Percentiles rank a stretch among this genome's conserved stretches.
Conservation (phyloP, 371 early-diverging fungal genomes). For the Apophysomyces sp. region DNA sequence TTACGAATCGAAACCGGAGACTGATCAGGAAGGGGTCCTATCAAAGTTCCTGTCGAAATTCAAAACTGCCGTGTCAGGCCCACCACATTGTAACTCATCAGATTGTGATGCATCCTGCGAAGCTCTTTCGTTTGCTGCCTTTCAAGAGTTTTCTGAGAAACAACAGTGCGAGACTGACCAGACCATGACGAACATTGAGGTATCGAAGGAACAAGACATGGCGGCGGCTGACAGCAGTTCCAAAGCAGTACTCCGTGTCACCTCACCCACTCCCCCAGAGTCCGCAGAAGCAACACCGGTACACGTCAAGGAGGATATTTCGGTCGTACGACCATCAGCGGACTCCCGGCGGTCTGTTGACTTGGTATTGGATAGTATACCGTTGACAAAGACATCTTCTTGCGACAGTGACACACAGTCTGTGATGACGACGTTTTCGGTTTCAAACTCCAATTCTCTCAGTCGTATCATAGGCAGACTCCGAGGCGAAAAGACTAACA, state of each 20-base stretch:
- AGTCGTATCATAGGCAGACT: constrained; percentile 23
- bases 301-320: not conserved
- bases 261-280: not conserved
- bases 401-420: constrained; percentile 56
- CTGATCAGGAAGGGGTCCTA: constrained; percentile 54
- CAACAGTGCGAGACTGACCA: not conserved
- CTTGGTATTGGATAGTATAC: not conserved
- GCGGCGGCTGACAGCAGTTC: constrained; percentile 1
- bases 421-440: constrained; percentile 51
- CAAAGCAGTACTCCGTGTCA: not conserved
- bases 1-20: constrained; percentile 33
- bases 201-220: not conserved
- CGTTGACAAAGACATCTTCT: constrained; percentile 19
- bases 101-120: not conserved
- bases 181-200: not conserved
- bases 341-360: not conserved
- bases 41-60: constrained; percentile 62
- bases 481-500: constrained; percentile 56
- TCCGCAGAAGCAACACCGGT: not conserved
- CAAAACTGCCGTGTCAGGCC: constrained; percentile 48
- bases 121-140: not conserved
- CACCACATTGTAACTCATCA: constrained; percentile 5
- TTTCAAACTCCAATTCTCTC: constrained; percentile 19
- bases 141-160: not conserved
- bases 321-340: not conserved